Evolutionary conservation across 805 yeast genomes (phyloP), one percentile per base, ranked within the genome.

Genomic region (Wickerhamomyces chaumierensis): DNA sequence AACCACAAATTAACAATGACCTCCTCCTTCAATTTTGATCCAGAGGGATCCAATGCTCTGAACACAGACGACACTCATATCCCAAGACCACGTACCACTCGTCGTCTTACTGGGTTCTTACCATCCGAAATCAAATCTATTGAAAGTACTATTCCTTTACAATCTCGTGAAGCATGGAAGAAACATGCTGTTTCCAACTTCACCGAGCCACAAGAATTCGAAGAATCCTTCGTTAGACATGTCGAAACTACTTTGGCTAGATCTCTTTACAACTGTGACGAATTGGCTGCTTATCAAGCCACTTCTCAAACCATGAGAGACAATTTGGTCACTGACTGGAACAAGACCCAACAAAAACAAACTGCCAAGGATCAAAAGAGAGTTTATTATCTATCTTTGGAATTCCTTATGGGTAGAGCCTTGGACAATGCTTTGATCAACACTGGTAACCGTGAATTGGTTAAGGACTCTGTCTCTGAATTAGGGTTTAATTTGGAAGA

Each of bases 241-340:
- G 95, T 88, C 32, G 96, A 87, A 60, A 83, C 94, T 33, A 75
- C 88, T 1, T 66, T 87, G 56, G 96, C 94, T n/a, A 72, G 96
- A 51, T 84, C 90, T 27, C 65, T 87, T 66, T 85, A 82, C 71
- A 88, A 88, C 54, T 85, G 95, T 63, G 96, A 88, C 59, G 79
- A 80, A 42, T 66, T 87, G 55, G 95, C 95, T 32, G 95, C 96
- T 18, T 87, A 88, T 57, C 94, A 83, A 56, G 94, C 96, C 1
- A 75, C 94, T 31, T 80, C 95, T 5, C 69, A 68, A 52, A 68
- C 92, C 18, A 69, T 87, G 42, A 68, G 94, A 46, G 95, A 88
- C 59, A 77, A 79, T 38, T 65, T 87, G 53, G 70, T 85, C 48
- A 69, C 85, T 35, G 85, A 84, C 51, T 87, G 96, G 96, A 87